Conservation (phyloP, 345 rosid genomes). For the Pugionium cornutum region DNA sequence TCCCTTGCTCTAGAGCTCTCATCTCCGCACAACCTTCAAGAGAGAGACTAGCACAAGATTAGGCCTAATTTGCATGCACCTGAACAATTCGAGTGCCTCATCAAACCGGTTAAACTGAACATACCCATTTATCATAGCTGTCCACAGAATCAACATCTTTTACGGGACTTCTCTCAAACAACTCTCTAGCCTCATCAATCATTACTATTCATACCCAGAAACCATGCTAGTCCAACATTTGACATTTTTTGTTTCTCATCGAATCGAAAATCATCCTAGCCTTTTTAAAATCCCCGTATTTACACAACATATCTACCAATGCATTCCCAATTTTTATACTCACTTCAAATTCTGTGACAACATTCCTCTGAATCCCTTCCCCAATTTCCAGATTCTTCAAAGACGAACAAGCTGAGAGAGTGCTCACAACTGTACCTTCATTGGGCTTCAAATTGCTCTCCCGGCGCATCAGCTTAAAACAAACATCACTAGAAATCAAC, state of each 20-base stretch:
- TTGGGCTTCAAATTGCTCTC: slow-evolving; percentile 51
- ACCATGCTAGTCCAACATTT: slow-evolving; percentile 79
- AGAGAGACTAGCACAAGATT: slow-evolving; percentile 65
- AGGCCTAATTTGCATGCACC: slow-evolving; percentile 63
- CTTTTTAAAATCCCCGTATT: slow-evolving; percentile 57
- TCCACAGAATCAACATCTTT: slow-evolving; percentile 78
- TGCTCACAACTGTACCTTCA: slow-evolving; percentile 66
- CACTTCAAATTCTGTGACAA: slow-evolving; percentile 42
- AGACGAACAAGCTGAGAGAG: slow-evolving; percentile 65
- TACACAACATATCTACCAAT: slow-evolving; percentile 66
- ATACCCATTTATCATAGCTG: slow-evolving; percentile 86
- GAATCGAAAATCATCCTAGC: slow-evolving; percentile 53
- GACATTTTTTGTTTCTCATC: slow-evolving; percentile 60
- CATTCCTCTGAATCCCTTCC: slow-evolving; percentile 50
- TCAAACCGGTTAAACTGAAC: slow-evolving; percentile 66
- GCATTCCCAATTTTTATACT: slow-evolving; percentile 63
- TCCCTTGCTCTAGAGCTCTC: slow-evolving; percentile 79
- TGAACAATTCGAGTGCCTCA: slow-evolving; percentile 57
- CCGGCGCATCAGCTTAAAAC: slow-evolving; percentile 48
- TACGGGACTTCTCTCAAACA: slow-evolving; percentile 68
- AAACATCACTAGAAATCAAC: slow-evolving; percentile 60
- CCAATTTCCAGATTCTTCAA: slow-evolving; percentile 58
- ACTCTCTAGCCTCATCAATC: slow-evolving; percentile 65
- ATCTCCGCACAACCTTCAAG: slow-evolving; percentile 73
- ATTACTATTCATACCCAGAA: slow-evolving; percentile 54